These are phyloP conservation scores for Medicago truncatula DNA, from an alignment of 306 rosid genomes.

Conservation along the genomic window MtrunA17r5.0-ANR NC_053043.1:11261001-11261500, in stretches of 20 bases:
- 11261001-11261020: constrained; percentile 13
- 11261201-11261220: not conserved
- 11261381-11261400: constrained; percentile 53
- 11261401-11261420: constrained; percentile 68
- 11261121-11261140: not conserved
- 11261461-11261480: not conserved
- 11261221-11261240: not conserved
- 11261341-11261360: constrained; percentile 60
- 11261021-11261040: constrained; percentile 30
- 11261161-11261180: not conserved
- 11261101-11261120: constrained; percentile 47
- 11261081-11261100: constrained; percentile 61
- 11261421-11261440: constrained; percentile 58
- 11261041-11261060: constrained; percentile 47
- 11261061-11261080: constrained; percentile 53
- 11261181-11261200: no score
- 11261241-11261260: constrained; percentile 42
- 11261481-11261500: not conserved
- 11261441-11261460: constrained; percentile 43
- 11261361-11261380: constrained; percentile 58
- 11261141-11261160: not conserved
- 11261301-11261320: constrained; percentile 55
- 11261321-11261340: constrained; percentile 57
- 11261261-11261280: constrained; percentile 67
- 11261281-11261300: constrained; percentile 51